Conservation (phyloP, 148 eudicot species). For the Chenopodium suecicum region DNA sequence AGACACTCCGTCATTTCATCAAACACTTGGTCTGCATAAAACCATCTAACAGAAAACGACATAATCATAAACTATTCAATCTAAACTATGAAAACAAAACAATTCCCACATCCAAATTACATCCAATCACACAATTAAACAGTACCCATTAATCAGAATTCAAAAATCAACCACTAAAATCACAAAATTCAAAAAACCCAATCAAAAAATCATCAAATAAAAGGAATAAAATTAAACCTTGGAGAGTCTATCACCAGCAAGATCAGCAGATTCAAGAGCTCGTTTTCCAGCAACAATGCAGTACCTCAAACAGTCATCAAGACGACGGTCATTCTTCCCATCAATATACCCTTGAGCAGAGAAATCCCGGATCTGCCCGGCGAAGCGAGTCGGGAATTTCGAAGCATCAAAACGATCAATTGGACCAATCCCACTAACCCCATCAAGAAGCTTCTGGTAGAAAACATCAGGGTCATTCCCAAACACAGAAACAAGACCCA, state of each 20-base stretch:
- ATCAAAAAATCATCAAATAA: background rate
- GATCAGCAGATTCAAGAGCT: constrained; percentile 60
- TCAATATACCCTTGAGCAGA: constrained; percentile 59
- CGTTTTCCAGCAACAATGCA: constrained; percentile 76
- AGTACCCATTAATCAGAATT: background rate
- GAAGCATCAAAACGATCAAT: constrained; percentile 89
- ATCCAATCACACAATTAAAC: background rate
- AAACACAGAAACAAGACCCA: constrained; percentile 91
- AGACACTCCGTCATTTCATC: background rate
- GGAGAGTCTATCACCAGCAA: constrained; percentile 47
- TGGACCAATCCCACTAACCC: constrained; percentile 68
- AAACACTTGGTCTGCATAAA: constrained; percentile 9
- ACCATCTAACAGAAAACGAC: background rate
- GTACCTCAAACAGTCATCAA: constrained; percentile 59
- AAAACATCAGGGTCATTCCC: constrained; percentile 75
- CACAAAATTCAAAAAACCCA: no score
- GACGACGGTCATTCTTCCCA: constrained; percentile 61
- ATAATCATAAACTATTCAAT: background rate
- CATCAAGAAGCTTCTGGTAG: constrained; percentile 73
- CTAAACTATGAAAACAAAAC: background rate
- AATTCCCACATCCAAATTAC: background rate
- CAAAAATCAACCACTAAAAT: background rate
- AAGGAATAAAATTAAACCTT: constrained; percentile 37
- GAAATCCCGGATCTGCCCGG: constrained; percentile 65
- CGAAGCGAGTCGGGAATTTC: constrained; percentile 78